Percentiles rank a stretch among this genome's conserved stretches.
Evolutionary conservation across 2,329 filamentous ascomycete species (phyloP).

Genomic region (Colletotrichum sublineola): DNA sequence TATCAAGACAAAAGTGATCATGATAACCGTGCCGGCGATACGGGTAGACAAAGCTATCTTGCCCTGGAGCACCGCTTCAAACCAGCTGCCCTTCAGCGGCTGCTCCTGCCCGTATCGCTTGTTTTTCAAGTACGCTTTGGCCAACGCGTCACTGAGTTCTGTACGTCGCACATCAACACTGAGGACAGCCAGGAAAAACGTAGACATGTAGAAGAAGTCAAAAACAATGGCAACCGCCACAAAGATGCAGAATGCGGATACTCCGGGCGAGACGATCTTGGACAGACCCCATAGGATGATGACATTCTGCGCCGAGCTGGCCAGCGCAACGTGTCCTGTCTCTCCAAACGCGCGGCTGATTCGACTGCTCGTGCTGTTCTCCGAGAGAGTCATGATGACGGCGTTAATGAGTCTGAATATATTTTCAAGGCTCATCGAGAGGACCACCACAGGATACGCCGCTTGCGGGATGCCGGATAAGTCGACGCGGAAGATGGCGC

Average conservation of each 20-base stretch:
- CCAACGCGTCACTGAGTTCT: conserved; percentile 80
- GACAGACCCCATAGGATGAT: conserved; percentile 76
- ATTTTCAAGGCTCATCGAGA: conserved; percentile 83
- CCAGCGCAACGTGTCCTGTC: conserved; percentile 77
- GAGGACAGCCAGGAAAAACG: conserved; percentile 83
- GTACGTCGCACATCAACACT: conserved; percentile 83
- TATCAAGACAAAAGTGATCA: conserved; percentile 78
- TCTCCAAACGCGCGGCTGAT: conserved; percentile 82
- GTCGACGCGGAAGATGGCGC: conserved; percentile 81
- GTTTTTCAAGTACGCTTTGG: conserved; percentile 64
- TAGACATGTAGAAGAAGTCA: conserved; percentile 83
- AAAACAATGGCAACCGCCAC: conserved; percentile 80
- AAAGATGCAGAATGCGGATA: conserved; percentile 82
- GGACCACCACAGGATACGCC: conserved; percentile 81
- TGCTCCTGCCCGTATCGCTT: conserved; percentile 49
- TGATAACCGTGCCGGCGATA: conserved; percentile 80
- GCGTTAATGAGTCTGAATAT: conserved; percentile 84
- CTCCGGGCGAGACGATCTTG: conserved; percentile 75
- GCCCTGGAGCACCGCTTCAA: conserved; percentile 73
- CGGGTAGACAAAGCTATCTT: conserved; percentile 77
- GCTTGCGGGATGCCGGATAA: conserved; percentile 80
- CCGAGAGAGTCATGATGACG: conserved; percentile 78
- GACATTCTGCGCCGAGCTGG: conserved; percentile 77
- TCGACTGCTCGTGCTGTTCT: conserved; percentile 75
- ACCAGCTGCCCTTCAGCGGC: conserved; percentile 63